Conservation (phyloP, 306 rosid species). For the Purshia tridentata region DNA sequence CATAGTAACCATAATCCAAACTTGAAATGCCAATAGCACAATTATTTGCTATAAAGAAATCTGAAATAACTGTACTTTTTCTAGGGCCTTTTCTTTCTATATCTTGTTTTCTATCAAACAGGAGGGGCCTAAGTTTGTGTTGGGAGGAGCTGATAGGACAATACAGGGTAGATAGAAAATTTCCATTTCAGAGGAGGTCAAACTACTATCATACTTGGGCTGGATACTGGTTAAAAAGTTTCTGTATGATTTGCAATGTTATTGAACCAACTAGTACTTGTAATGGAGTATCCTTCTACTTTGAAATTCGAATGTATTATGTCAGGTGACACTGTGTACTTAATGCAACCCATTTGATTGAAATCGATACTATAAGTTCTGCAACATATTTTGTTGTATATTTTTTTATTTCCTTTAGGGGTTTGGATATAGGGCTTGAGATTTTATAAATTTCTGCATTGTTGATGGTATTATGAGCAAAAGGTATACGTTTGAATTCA, state of each 20-base stretch:
- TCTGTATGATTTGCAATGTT: background rate
- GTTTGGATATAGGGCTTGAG: background rate
- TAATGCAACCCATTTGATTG: background rate
- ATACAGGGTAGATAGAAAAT: background rate
- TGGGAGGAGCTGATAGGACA: background rate
- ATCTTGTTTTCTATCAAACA: background rate
- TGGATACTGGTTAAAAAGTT: slow-evolving; percentile 7
- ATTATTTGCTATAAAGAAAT: background rate
- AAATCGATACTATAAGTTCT: background rate
- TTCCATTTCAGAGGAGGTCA: background rate
- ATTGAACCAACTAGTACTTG: background rate
- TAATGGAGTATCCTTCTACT: background rate
- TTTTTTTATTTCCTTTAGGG: background rate
- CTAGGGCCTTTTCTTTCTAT: slow-evolving; percentile 8
- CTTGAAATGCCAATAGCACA: slow-evolving; percentile 14
- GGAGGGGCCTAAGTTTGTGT: slow-evolving; percentile 2
- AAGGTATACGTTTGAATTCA: background rate
- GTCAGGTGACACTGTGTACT: background rate
- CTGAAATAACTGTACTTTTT: slow-evolving; percentile 1
- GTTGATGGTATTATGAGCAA: background rate
- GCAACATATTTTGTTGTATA: background rate
- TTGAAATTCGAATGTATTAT: background rate
- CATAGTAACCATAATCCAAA: background rate
- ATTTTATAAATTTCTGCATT: background rate
- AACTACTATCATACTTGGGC: background rate